Evolutionary conservation across 73 alveolate genomes (phyloP).

Genomic region (Tetrahymena elliotti): DNA sequence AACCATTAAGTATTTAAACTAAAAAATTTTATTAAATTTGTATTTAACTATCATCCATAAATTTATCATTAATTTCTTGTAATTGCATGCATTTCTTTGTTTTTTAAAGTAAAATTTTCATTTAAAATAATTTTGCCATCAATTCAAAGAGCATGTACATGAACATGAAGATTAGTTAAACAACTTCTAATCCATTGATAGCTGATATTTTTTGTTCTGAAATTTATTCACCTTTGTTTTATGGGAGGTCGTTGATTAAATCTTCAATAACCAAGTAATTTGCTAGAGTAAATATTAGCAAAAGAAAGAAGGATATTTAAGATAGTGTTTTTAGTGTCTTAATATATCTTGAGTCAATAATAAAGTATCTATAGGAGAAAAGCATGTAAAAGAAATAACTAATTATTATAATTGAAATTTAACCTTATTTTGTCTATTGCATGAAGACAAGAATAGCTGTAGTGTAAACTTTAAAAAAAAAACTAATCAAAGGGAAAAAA

Average conservation of each 20-base stretch:
- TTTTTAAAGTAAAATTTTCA: background rate
- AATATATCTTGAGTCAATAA: background rate
- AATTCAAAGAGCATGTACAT: background rate
- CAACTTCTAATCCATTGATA: background rate
- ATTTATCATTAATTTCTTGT: background rate
- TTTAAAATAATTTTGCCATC: background rate
- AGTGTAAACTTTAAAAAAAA: background rate
- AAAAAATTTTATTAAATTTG: background rate
- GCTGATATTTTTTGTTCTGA: background rate
- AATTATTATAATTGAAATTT: background rate
- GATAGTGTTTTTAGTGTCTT: background rate
- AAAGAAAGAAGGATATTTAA: background rate
- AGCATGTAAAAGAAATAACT: background rate
- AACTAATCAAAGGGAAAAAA: background rate
- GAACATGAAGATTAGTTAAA: background rate
- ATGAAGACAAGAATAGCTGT: background rate
- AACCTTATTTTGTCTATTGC: background rate
- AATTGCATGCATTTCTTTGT: background rate
- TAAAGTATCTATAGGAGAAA: background rate
- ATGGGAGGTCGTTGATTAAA: background rate
- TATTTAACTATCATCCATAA: background rate
- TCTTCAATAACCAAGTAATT: background rate
- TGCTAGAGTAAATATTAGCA: background rate
- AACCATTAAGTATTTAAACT: background rate
- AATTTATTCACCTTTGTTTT: background rate